phyloP scores from a whole-genome alignment of 352 stramenopile genomes.

The Paralagenidium karlingii region DNA sequence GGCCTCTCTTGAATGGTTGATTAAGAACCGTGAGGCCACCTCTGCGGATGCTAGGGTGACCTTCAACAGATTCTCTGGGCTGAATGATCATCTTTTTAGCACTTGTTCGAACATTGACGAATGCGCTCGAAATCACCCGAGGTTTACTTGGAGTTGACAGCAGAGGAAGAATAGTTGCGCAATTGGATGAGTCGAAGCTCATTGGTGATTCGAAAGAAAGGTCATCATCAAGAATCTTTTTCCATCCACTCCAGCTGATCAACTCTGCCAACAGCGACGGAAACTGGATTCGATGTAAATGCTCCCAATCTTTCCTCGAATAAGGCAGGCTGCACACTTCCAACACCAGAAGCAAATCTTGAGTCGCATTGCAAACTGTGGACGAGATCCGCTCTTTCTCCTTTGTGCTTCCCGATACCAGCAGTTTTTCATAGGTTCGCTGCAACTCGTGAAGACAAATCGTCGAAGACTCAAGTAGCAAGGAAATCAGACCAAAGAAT shows the following conservation, averaged over 20 bases:
- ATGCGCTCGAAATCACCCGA: too few species aligned
- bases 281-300: conserved; percentile 45
- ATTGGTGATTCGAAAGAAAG: too few species aligned
- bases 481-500: conserved; percentile 52
- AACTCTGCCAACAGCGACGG: conserved; percentile 53
- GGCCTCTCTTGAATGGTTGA: conserved; percentile 33
- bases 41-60: too few species aligned
- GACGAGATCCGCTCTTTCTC: conserved; percentile 8
- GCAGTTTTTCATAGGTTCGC: background rate
- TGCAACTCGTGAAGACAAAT: background rate
- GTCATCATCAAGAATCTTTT: conserved; percentile 44
- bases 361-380: conserved; percentile 33
- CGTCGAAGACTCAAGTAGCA: conserved; percentile 29
- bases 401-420: too few species aligned
- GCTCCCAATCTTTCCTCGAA: conserved; percentile 35
- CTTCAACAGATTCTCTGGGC: too few species aligned
- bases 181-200: too few species aligned
- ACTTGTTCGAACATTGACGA: too few species aligned
- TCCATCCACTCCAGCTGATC: conserved; percentile 64
- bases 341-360: conserved; percentile 61
- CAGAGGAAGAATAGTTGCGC: too few species aligned
- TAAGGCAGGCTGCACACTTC: conserved; percentile 77
- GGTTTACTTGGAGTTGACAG: too few species aligned
- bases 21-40: conserved; percentile 60
- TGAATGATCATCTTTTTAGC: too few species aligned